Conservation (phyloP, 768 basidiomycete genomes). For the Tremella fuciformis region DNA sequence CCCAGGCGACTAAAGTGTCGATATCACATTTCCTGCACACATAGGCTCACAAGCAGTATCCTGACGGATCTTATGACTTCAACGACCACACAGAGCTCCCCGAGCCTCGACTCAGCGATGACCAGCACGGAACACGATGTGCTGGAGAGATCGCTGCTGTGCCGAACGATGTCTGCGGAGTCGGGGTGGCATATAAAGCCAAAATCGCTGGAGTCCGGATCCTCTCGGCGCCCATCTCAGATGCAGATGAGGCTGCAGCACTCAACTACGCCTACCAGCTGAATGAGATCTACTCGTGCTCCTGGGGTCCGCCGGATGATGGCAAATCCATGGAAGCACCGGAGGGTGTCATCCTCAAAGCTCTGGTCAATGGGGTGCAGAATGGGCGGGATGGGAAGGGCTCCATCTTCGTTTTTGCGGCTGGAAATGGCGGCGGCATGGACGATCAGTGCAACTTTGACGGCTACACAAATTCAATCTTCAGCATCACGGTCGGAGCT, state of each 20-base stretch:
- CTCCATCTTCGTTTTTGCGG: conserved; percentile 93
- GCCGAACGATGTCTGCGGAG: conserved; percentile 87
- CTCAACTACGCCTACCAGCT: conserved; percentile 92
- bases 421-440: conserved; percentile 85
- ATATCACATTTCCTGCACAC: neutral
- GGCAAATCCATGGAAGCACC: conserved; percentile 93
- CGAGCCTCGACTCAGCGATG: conserved; percentile 79
- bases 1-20: neutral
- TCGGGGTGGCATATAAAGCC: conserved; percentile 88
- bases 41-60: conserved; percentile 59
- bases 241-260: conserved; percentile 90
- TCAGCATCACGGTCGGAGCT: conserved; percentile 92
- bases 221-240: conserved; percentile 88
- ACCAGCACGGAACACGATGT: conserved; percentile 96
- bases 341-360: conserved; percentile 82
- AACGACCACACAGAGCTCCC: conserved; percentile 89
- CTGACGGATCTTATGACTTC: conserved; percentile 87
- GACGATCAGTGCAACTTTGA: conserved; percentile 99
- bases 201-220: conserved; percentile 93
- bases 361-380: conserved; percentile 88
- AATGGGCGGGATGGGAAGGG: conserved; percentile 86
- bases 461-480: conserved; percentile 97
- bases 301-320: conserved; percentile 97
- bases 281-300: conserved; percentile 90
- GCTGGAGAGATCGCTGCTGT: conserved; percentile 93